phyloP scores from a whole-genome alignment of 345 rosid species.

The Eucalyptus curtisii region DNA sequence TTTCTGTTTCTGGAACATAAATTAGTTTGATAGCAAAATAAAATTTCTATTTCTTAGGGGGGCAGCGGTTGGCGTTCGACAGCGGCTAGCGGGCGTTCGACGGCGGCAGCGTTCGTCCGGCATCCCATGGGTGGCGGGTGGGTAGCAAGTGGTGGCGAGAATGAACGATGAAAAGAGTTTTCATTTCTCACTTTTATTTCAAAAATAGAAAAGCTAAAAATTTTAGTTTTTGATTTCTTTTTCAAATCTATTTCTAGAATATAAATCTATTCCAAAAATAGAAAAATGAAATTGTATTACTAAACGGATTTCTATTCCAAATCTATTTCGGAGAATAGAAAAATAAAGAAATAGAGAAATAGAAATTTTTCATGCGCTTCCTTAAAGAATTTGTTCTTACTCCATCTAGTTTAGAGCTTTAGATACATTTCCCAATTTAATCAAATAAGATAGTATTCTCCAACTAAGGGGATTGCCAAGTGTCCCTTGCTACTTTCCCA shows the following conservation, averaged over 20 bases:
- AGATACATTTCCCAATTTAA: not conserved
- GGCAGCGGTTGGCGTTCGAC: rapidly evolving
- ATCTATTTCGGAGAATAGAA: too few species aligned
- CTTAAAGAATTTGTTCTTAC: not conserved
- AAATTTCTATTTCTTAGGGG: too few species aligned
- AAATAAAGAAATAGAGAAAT: too few species aligned
- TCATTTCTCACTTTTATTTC: too few species aligned
- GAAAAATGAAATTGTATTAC: too few species aligned
- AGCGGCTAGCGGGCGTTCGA: rapidly evolving
- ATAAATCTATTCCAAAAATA: too few species aligned
- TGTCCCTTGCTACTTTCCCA: not conserved
- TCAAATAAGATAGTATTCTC: not conserved
- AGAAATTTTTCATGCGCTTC: too few species aligned
- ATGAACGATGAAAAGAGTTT: too few species aligned
- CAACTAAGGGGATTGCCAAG: not conserved
- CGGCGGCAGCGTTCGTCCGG: rapidly evolving
- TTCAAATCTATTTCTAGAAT: too few species aligned
- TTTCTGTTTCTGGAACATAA: rapidly evolving
- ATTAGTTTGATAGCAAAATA: too few species aligned
- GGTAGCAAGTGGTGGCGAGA: rapidly evolving
- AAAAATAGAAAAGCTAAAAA: too few species aligned
- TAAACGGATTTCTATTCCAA: rapidly evolving
- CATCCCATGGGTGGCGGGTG: rapidly evolving
- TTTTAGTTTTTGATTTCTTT: too few species aligned
- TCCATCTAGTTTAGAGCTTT: not conserved